phyloP scores from a whole-genome alignment of 1,284 basidiomycete species.

The Trichosporon sp. region DNA sequence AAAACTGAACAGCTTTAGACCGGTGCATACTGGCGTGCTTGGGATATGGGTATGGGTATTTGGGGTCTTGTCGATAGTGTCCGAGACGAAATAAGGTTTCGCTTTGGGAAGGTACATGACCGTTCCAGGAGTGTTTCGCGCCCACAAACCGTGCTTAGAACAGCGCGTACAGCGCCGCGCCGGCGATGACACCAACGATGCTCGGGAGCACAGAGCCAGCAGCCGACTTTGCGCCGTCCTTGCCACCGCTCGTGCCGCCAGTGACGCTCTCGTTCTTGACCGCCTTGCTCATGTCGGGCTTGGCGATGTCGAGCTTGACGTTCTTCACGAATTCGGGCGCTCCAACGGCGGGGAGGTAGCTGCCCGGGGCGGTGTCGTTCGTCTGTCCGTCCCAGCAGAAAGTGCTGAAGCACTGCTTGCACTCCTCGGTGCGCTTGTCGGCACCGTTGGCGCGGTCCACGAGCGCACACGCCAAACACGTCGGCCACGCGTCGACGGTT shows the following conservation, averaged over 20 bases:
- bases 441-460: slow-evolving; percentile 52
- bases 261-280: background rate
- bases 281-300: slow-evolving; percentile 15
- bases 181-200: background rate
- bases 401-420: slow-evolving; percentile 50
- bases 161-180: background rate
- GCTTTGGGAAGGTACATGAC: too few species aligned
- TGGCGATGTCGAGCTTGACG: slow-evolving; percentile 24
- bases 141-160: background rate
- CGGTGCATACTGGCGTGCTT: too few species aligned
- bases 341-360: slow-evolving; percentile 39
- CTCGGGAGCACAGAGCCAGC: background rate
- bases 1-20: too few species aligned
- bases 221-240: background rate
- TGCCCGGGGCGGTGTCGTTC: slow-evolving; percentile 36
- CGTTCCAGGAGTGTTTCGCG: too few species aligned
- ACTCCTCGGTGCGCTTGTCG: slow-evolving; percentile 42
- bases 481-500: slow-evolving; percentile 49
- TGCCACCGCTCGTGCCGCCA: background rate
- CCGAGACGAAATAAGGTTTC: too few species aligned
- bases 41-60: too few species aligned
- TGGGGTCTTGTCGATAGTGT: too few species aligned
- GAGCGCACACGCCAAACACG: slow-evolving; percentile 57
- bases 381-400: slow-evolving; percentile 54
- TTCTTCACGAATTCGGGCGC: slow-evolving; percentile 21